Conservation (phyloP, 2,329 filamentous ascomycete species). For the Ophiocordyceps camponoti-floridani region DNA sequence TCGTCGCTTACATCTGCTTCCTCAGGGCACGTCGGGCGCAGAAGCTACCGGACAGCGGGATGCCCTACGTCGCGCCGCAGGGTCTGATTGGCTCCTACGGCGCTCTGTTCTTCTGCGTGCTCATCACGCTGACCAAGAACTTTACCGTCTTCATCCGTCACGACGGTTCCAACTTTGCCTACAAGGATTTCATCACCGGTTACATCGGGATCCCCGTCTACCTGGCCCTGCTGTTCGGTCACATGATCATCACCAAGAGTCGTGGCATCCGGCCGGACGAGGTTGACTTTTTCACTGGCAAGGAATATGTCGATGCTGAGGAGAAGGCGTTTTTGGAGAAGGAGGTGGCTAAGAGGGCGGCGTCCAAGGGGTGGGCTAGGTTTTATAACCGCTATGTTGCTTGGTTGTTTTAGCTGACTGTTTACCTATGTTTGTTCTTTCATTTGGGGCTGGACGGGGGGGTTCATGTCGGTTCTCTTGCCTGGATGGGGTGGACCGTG, state of each 20-base stretch:
- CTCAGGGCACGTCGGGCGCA: conserved; percentile 44
- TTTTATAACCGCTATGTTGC: conserved; percentile 19
- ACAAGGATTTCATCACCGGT: conserved; percentile 61
- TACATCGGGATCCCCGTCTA: conserved; percentile 66
- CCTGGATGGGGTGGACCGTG: no score
- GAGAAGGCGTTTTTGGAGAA: conserved; percentile 47
- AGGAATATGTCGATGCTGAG: conserved; percentile 55
- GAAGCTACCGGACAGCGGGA: conserved; percentile 30
- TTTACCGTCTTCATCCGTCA: conserved; percentile 49
- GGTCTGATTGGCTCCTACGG: conserved; percentile 51
- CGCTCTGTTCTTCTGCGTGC: conserved; percentile 49
- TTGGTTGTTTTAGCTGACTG: conserved; percentile 14
- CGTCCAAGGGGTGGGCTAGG: conserved; percentile 10
- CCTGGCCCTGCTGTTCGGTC: conserved; percentile 48
- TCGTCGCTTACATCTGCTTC: conserved; percentile 50
- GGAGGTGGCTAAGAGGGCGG: conserved; percentile 11
- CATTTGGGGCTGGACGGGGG: no score
- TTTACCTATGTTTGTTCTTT: no score
- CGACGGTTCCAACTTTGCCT: conserved; percentile 41
- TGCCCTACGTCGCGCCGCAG: conserved; percentile 53
- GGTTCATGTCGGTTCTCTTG: no score
- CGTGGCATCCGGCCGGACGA: conserved; percentile 36
- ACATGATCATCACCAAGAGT: conserved; percentile 39
- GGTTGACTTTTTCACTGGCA: conserved; percentile 55
- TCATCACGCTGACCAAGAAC: conserved; percentile 72